Base-by-base conservation (phyloP, 306 rosid species). In the Arachis hypogaea region DNA sequence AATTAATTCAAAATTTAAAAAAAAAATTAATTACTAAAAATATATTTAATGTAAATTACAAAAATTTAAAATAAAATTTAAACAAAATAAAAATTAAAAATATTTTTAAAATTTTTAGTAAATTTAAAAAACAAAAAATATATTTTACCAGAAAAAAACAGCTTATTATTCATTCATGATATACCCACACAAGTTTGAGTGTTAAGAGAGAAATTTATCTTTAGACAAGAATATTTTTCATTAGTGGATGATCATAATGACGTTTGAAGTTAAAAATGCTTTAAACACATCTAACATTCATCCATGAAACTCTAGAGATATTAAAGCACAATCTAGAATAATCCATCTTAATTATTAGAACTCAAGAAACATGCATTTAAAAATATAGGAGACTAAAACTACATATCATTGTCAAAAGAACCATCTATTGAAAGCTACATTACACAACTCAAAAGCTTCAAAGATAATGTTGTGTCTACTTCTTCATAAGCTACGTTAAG, bases 361-460 rank as follows among this genome's bases (percentile, higher is more conserved):
- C 7, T 72, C 42, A 60, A 12, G 11, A 40, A 38, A 30, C 18
- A 8, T 59, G 63, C 58, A 44, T 58, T 71, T 71, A 60, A 60
- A 22, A 49, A 59, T 44, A 73, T 10, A 12, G 5, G 11, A 46
- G 40, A 46, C 3, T 22, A 63, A 47, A 33, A 52, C 55, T 57
- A 42, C 40, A n/a, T 43, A 42, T 74, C 63, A 14, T 29, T 55
- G 41, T 65, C 66, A 65, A 73, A 14, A 3, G 4, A n/a, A 30
- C 6, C 9, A 75, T n/a, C 7, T 7, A 38, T 1, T 2, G 14
- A 8, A 74, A 42, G 16, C 40, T 44, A 54, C 28, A 41, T 63
- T 18, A 42, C n/a, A 14, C 47, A 74, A 54, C 54, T 5, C 71
- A 22, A 55, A 22, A 66, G 22, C 46, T 71, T 33, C 9, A 49